Evolutionary conservation across 164 flowering plant species (phyloP).

Genomic region (Euptelea pleiosperma): DNA sequence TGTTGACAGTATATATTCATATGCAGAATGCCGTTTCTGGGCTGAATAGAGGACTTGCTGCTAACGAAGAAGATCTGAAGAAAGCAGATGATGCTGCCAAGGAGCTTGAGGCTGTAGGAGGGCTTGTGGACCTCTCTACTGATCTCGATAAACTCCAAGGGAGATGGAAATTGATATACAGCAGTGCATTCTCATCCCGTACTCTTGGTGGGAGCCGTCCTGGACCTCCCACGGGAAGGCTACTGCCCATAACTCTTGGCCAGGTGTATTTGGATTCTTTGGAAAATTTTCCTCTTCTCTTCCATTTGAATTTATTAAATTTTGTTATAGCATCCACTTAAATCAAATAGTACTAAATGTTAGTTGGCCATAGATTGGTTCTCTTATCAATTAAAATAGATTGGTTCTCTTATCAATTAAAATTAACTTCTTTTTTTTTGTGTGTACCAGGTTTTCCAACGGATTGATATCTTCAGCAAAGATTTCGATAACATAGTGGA

Average conservation of each 20-base stretch:
- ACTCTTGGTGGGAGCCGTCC: slow-evolving; percentile 98
- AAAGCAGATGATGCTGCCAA: slow-evolving; percentile 83
- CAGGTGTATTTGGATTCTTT: slow-evolving; percentile 65
- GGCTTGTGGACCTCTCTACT: slow-evolving; percentile 63
- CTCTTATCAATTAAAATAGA: too few species aligned
- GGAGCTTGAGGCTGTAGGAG: slow-evolving; percentile 74
- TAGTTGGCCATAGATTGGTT: too few species aligned
- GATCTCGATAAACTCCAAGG: slow-evolving; percentile 86
- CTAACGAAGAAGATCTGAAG: slow-evolving; percentile 62
- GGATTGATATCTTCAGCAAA: slow-evolving; percentile 82
- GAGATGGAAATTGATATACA: slow-evolving; percentile 84
- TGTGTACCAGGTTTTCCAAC: slow-evolving; percentile 74
- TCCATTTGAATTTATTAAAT: background rate
- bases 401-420: background rate
- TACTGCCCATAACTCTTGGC: slow-evolving; percentile 89
- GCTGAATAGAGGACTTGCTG: slow-evolving; percentile 88
- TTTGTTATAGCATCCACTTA: background rate
- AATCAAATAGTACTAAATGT: too few species aligned
- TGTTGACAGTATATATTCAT: slow-evolving; percentile 8
- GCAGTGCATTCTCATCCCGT: slow-evolving; percentile 92
- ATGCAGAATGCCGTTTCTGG: slow-evolving; percentile 87
- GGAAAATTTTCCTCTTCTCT: background rate
- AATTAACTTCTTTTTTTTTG: background rate
- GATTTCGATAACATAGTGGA: slow-evolving; percentile 96
- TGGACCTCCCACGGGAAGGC: slow-evolving; percentile 87